Conservation (phyloP, 2,329 filamentous ascomycete species). For the Diaporthe caulivora region DNA sequence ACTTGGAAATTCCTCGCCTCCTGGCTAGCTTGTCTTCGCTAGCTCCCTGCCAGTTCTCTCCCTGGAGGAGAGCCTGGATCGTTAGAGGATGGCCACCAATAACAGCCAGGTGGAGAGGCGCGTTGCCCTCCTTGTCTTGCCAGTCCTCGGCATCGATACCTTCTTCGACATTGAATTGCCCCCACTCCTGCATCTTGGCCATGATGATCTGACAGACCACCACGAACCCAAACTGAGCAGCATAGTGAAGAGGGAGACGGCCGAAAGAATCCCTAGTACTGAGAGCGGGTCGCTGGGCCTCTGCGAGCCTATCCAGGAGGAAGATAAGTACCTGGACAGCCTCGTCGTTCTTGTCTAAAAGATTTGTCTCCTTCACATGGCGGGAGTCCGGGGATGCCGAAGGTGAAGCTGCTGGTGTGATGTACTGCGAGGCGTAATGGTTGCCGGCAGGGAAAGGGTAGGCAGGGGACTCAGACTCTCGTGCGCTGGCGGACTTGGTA, state of each 20-base stretch:
- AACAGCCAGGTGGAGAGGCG: constrained; percentile 91
- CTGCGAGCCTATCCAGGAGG: constrained; percentile 75
- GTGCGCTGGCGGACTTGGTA: constrained; percentile 63
- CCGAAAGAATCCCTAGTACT: constrained; percentile 81
- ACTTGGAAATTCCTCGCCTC: constrained; percentile 80
- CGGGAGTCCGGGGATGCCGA: constrained; percentile 71
- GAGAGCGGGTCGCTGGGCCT: constrained; percentile 76
- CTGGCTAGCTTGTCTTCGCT: constrained; percentile 72
- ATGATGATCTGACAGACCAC: constrained; percentile 91
- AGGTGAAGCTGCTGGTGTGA: constrained; percentile 82
- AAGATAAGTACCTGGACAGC: constrained; percentile 76
- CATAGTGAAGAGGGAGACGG: constrained; percentile 90
- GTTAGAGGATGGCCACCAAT: constrained; percentile 91
- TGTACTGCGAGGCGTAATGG: constrained; percentile 76
- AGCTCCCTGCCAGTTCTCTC: constrained; percentile 80
- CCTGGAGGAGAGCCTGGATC: constrained; percentile 82
- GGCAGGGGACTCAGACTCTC: constrained; percentile 64
- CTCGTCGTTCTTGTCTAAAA: constrained; percentile 77
- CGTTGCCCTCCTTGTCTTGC: constrained; percentile 93
- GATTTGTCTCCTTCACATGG: constrained; percentile 67
- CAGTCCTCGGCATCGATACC: constrained; percentile 89
- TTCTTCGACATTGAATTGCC: constrained; percentile 83
- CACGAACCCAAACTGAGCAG: constrained; percentile 93
- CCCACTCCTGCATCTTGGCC: constrained; percentile 89
- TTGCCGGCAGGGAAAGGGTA: constrained; percentile 62